These are phyloP conservation scores for Maudiozyma turicensis DNA, from an alignment of 805 yeast species.

Conservation along the genomic window DNA sequence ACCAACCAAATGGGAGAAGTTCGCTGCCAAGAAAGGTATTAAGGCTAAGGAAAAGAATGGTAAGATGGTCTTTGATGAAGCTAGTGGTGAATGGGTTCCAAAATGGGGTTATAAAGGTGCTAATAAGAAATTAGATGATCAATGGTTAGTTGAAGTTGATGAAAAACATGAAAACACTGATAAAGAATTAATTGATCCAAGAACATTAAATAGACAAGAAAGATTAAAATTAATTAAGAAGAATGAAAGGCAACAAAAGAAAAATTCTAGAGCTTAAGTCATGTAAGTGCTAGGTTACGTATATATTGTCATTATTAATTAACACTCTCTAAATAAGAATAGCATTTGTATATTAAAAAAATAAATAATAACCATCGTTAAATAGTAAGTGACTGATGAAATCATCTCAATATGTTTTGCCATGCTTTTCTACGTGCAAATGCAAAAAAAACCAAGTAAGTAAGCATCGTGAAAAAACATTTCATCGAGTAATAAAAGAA, in stretches of 20 bases:
- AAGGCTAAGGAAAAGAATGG: constrained; percentile 83
- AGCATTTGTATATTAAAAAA: neutral
- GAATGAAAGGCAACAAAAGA: constrained; percentile 70
- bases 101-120: constrained; percentile 97
- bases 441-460: too few species aligned
- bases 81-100: constrained; percentile 87
- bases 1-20: constrained; percentile 92
- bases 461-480: too few species aligned
- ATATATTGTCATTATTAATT: too few species aligned
- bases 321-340: too few species aligned
- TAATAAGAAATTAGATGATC: constrained; percentile 77
- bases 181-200: constrained; percentile 75
- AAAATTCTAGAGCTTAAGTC: constrained; percentile 43
- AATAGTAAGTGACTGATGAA: too few species aligned
- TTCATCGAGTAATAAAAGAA: too few species aligned
- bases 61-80: constrained; percentile 84
- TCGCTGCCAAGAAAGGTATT: constrained; percentile 94
- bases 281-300: constrained; percentile 5
- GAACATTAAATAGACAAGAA: constrained; percentile 70
- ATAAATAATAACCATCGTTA: neutral
- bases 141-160: constrained; percentile 94
- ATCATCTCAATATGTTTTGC: too few species aligned
- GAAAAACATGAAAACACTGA: constrained; percentile 52
- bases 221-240: constrained; percentile 71
- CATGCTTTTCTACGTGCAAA: too few species aligned